These are phyloP conservation scores for Pyrenophora tritici-repentis DNA, from an alignment of 2,329 filamentous ascomycete species.

Conservation along the genomic window DNA sequence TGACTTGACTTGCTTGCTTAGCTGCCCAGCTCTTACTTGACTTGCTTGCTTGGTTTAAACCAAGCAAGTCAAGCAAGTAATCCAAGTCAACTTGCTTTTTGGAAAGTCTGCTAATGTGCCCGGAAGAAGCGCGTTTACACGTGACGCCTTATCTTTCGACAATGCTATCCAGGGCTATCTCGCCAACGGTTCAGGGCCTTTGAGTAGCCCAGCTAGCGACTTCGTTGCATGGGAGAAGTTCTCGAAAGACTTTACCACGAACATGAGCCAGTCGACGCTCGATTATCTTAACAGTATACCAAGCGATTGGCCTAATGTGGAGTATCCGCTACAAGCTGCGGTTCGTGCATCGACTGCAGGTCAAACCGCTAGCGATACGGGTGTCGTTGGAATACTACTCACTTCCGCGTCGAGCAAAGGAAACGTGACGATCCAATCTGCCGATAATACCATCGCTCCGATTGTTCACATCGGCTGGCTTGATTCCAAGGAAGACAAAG, in stretches of 20 bases:
- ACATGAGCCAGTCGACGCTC: slow-evolving; percentile 10
- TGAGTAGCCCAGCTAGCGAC: slow-evolving; percentile 13
- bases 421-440: slow-evolving; percentile 10
- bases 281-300: background rate
- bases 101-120: slow-evolving; percentile 8
- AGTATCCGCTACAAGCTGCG: slow-evolving; percentile 4
- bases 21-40: too few species aligned
- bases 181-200: slow-evolving; percentile 7
- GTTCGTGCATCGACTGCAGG: background rate
- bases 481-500: slow-evolving; percentile 7
- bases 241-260: background rate
- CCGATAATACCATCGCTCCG: slow-evolving; percentile 4
- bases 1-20: too few species aligned
- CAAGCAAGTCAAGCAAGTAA: too few species aligned
- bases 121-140: slow-evolving; percentile 8
- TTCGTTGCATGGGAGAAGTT: slow-evolving; percentile 10
- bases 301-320: slow-evolving; percentile 10
- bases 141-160: slow-evolving; percentile 4
- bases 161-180: slow-evolving; percentile 3
- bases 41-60: too few species aligned
- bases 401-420: slow-evolving; percentile 8
- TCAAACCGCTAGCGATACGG: slow-evolving; percentile 2
- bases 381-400: slow-evolving; percentile 8
- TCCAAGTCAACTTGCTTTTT: too few species aligned
- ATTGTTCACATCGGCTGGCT: slow-evolving; percentile 7